Evolutionary conservation across 306 rosid species (phyloP).

Genomic region (Cicer bijugum): DNA sequence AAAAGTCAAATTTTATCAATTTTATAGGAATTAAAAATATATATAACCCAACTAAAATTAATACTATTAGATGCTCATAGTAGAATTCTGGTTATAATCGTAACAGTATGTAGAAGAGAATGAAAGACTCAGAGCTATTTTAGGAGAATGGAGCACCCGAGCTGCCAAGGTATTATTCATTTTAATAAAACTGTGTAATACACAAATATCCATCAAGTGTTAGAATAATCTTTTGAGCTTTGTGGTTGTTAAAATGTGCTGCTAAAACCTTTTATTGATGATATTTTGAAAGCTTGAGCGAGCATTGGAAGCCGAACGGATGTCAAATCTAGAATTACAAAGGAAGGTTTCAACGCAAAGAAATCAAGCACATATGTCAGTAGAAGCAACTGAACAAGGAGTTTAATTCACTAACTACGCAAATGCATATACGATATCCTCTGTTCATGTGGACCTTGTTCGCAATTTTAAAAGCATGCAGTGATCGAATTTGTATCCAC

Average conservation of each 20-base stretch:
- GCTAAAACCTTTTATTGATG: constrained; percentile 29
- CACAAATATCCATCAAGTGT: not conserved
- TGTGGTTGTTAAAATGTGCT: not conserved
- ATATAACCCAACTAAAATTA: not conserved
- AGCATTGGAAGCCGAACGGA: constrained; percentile 55
- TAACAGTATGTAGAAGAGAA: constrained; percentile 95
- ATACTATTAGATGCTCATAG: constrained; percentile 22
- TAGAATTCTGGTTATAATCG: constrained; percentile 11
- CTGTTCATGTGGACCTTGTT: constrained; percentile 5
- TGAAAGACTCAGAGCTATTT: constrained; percentile 89
- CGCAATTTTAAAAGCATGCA: not conserved
- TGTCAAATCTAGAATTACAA: constrained; percentile 54
- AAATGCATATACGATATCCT: constrained; percentile 19
- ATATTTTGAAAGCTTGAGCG: constrained; percentile 54
- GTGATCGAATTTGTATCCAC: not conserved
- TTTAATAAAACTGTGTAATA: not conserved
- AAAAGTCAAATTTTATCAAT: not conserved
- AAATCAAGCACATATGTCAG: constrained; percentile 39
- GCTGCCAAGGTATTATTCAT: constrained; percentile 86
- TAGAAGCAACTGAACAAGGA: constrained; percentile 44
- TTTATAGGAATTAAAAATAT: not conserved
- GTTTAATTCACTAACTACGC: constrained; percentile 32
- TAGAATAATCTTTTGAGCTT: constrained; percentile 7
- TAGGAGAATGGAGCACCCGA: constrained; percentile 95
- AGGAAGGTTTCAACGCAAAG: constrained; percentile 47